phyloP scores from a whole-genome alignment of 1,284 basidiomycete genomes.

The Chondrostereum purpureum region DNA sequence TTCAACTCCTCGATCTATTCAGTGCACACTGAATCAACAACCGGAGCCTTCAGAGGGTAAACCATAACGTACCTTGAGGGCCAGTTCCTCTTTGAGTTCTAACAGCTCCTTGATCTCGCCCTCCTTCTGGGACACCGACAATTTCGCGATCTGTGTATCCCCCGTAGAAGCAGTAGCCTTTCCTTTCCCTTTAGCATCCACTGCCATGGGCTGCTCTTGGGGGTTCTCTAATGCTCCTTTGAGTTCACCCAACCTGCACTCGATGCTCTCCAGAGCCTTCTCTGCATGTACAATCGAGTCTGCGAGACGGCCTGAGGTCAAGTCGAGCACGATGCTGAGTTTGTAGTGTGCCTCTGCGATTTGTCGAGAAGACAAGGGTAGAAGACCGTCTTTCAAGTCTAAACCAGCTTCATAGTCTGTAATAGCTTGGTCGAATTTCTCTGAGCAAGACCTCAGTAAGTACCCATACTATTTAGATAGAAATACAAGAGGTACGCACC shows the following conservation, averaged over 20 bases:
- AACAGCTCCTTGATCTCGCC: slow-evolving; percentile 72
- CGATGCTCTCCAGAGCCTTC: slow-evolving; percentile 70
- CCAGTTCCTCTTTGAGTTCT: slow-evolving; percentile 73
- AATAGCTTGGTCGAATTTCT: slow-evolving; percentile 90
- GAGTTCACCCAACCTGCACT: slow-evolving; percentile 62
- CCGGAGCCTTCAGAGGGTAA: not conserved
- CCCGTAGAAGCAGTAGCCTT: slow-evolving; percentile 33
- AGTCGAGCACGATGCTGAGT: slow-evolving; percentile 82
- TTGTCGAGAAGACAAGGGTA: slow-evolving; percentile 76
- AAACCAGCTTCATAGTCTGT: slow-evolving; percentile 75
- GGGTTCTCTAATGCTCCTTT: slow-evolving; percentile 20
- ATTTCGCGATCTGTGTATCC: slow-evolving; percentile 48
- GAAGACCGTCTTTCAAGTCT: slow-evolving; percentile 59
- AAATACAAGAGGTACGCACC: slow-evolving; percentile 39
- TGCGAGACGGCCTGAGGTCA: slow-evolving; percentile 73
- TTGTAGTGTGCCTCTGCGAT: slow-evolving; percentile 89
- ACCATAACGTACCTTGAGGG: slow-evolving; percentile 56
- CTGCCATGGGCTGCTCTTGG: slow-evolving; percentile 28
- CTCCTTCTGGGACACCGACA: slow-evolving; percentile 66
- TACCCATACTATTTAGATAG: slow-evolving; percentile 2
- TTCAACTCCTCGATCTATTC: slow-evolving; percentile 83
- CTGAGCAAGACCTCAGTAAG: slow-evolving; percentile 32
- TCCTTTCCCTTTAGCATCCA: slow-evolving; percentile 66
- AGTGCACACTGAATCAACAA: slow-evolving; percentile 4
- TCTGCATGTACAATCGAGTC: slow-evolving; percentile 77